phyloP scores from a whole-genome alignment of 495 filamentous ascomycete genomes.

The Neurospora tetraspora region DNA sequence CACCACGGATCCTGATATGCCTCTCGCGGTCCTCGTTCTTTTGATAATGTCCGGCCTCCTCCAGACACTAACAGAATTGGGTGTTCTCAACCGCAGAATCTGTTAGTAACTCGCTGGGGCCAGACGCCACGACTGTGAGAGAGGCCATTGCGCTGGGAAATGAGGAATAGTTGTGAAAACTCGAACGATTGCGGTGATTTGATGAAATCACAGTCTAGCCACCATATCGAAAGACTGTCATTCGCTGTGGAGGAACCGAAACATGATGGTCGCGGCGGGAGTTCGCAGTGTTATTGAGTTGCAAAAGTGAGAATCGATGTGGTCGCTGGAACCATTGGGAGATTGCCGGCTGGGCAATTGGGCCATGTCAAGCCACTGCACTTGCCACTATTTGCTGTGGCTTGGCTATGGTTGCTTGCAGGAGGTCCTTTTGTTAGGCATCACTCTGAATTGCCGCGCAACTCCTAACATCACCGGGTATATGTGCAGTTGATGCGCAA shows the following conservation, averaged over 20 bases:
- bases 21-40: not conserved
- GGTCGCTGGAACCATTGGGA: not conserved
- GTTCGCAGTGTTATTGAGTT: not conserved
- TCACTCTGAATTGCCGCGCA: accelerated
- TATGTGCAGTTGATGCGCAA: not conserved
- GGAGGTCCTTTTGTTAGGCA: accelerated
- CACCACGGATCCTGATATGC: not conserved
- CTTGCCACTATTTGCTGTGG: not conserved
- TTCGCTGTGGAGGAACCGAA: not conserved
- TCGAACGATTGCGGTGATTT: not conserved
- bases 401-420: not conserved
- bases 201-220: not conserved
- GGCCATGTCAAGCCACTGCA: not conserved
- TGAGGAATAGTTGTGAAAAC: not conserved
- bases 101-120: not conserved
- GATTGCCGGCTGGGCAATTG: not conserved
- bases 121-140: too few species aligned
- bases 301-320: not conserved
- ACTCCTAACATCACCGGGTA: not conserved
- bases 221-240: too few species aligned
- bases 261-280: not conserved
- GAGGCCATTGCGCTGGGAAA: too few species aligned
- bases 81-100: accelerated
- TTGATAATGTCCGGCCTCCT: too few species aligned
- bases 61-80: not conserved